Base-by-base conservation (phyloP, 176 grass and related monocot genomes). In the Juncus inflexus region DNA sequence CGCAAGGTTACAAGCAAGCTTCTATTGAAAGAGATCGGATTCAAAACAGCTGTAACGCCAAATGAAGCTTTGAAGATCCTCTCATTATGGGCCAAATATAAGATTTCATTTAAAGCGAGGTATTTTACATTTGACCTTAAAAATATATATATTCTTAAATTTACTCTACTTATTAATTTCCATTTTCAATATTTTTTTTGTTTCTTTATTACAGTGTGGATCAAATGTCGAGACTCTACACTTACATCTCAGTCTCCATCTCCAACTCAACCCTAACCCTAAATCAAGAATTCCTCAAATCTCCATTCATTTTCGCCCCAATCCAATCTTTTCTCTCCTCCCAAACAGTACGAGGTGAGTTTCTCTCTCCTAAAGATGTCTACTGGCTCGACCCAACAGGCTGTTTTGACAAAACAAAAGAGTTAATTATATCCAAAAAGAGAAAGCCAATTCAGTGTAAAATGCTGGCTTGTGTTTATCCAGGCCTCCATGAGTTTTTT, bases 311-410 rank as follows among this genome's bases (percentile, higher is more conserved):
- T 68, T 97, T 97, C 63, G 80, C 72, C 57, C 92, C 92, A 72
- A 73, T 86, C 52, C 39, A 68, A 35, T 50, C 35, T 43, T 50
- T 74, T 60, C 55, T 67, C 70, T 86, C 74, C 50, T 81, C 28
- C 42, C 73, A 79, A 61, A 59, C 70, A 2, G 10, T 82, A 70
- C 62, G 58, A 63, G 92, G 92, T 52, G 77, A 65, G 13, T 86
- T 97, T 69, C 76, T 86, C 37, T 41, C 72, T 53, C 77, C 87
- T 64, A 78, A 89, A 78, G 74, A 91, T 12, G 62, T 89, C 4
- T 97, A 83, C 79, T 97, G 87, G 92, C 55, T 81, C 60, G 92
- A 97, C 74, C 92, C 92, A 50, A 89, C 85, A 61, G 82, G 92
- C 38, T 97, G 87, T 83, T 80, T 65, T 63, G 92, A 89, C 65